Conservation (phyloP, 2,329 filamentous ascomycete species). For the Paecilomyces variotii region DNA sequence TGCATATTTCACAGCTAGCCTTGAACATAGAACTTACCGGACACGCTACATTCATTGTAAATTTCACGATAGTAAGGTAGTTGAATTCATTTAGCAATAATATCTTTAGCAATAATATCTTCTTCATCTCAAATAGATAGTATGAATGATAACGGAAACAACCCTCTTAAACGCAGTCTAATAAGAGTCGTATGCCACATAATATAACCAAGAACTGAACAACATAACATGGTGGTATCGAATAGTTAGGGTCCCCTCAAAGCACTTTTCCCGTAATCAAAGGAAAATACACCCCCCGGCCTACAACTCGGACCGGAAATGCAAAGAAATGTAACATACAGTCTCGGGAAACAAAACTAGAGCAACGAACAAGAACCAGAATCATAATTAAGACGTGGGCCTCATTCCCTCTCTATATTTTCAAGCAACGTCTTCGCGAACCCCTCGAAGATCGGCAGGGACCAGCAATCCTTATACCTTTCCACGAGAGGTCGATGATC, state of each 20-base stretch:
- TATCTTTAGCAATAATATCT: neutral
- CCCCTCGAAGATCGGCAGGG: conserved; percentile 33
- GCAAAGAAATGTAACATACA: neutral
- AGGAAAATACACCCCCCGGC: neutral
- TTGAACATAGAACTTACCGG: neutral
- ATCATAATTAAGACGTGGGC: neutral
- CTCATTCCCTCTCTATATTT: conserved; percentile 8
- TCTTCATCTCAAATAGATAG: neutral
- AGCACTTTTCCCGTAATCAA: neutral
- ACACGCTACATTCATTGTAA: neutral
- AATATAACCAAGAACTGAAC: neutral
- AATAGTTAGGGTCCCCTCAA: neutral
- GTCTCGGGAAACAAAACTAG: neutral
- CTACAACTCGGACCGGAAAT: neutral
- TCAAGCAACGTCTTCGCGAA: conserved; percentile 31
- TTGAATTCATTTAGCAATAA: neutral
- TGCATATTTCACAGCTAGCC: neutral
- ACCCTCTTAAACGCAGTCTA: neutral
- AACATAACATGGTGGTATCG: neutral
- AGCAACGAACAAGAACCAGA: neutral
- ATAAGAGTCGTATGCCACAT: neutral
- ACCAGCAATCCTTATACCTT: conserved; percentile 37
- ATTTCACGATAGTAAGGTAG: neutral
- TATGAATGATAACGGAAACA: neutral
- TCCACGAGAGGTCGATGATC: conserved; percentile 31